Evolutionary conservation across 2,329 filamentous ascomycete species (phyloP).

Genomic region (Neurospora sp.): DNA sequence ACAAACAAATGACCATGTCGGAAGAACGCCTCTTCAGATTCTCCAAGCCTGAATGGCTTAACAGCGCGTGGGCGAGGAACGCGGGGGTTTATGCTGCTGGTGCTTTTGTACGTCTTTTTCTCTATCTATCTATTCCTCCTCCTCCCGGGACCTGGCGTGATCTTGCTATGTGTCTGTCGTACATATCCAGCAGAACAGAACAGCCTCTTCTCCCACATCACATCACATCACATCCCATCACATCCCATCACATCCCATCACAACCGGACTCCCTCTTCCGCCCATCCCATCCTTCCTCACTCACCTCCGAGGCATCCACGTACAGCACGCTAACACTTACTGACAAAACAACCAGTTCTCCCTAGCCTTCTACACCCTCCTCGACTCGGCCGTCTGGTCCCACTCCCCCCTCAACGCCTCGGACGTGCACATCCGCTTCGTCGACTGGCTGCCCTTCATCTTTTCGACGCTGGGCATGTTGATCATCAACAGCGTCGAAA

Average conservation of each 20-base stretch:
- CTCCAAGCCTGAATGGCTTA: slow-evolving; percentile 55
- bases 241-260: neutral
- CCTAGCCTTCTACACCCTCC: slow-evolving; percentile 58
- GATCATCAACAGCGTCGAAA: slow-evolving; percentile 63
- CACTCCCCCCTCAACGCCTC: slow-evolving; percentile 51
- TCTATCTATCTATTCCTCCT: too few relatives aligned
- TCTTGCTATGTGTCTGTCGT: neutral
- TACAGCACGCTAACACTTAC: slow-evolving; percentile 4
- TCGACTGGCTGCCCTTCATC: slow-evolving; percentile 61
- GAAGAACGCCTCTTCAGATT: slow-evolving; percentile 62
- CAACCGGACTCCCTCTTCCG: neutral
- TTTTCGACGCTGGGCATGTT: slow-evolving; percentile 60
- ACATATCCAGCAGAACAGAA: neutral
- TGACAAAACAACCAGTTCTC: slow-evolving; percentile 41
- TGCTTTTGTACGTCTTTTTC: slow-evolving; percentile 42
- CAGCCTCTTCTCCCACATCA: neutral
- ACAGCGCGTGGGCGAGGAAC: slow-evolving; percentile 54
- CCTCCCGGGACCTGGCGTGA: neutral
- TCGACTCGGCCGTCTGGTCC: slow-evolving; percentile 60
- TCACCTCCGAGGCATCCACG: neutral
- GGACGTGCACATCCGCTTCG: slow-evolving; percentile 53
- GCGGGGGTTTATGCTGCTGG: slow-evolving; percentile 54
- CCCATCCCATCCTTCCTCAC: neutral
- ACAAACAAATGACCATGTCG: slow-evolving; percentile 35
- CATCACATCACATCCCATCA: neutral